Conservation (phyloP, 306 rosid genomes). For the Alnus rubra region DNA sequence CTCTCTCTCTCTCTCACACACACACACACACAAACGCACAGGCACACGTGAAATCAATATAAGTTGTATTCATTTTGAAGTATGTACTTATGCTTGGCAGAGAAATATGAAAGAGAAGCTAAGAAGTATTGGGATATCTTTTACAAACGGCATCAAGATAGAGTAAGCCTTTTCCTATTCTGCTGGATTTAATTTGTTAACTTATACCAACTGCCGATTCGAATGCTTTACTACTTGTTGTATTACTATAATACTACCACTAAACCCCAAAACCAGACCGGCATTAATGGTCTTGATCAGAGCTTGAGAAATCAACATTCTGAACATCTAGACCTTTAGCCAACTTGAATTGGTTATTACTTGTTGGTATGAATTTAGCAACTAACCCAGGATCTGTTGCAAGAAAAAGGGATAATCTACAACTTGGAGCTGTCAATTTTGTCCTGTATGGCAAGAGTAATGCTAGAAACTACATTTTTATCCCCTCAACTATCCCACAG, state of each 20-base stretch:
- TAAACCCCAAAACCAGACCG: neutral
- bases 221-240: neutral
- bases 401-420: neutral
- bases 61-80: neutral
- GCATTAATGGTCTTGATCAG: neutral
- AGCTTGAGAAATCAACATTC: neutral
- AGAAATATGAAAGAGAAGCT: conserved; percentile 88
- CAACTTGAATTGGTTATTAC: neutral
- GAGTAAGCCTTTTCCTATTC: conserved; percentile 42
- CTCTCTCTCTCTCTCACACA: neutral
- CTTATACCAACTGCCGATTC: conserved; percentile 6
- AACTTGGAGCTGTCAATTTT: neutral
- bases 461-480: too few relatives aligned
- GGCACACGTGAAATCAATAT: too few relatives aligned
- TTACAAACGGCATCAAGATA: conserved; percentile 84
- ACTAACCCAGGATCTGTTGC: neutral
- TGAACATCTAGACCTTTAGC: neutral
- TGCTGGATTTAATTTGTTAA: neutral
- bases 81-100: conserved; percentile 37
- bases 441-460: neutral
- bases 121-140: conserved; percentile 93
- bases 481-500: too few relatives aligned
- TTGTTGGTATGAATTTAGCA: neutral
- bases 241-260: neutral
- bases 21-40: neutral